phyloP scores from a whole-genome alignment of 257 asterid species.

The Solanum virginianum region DNA sequence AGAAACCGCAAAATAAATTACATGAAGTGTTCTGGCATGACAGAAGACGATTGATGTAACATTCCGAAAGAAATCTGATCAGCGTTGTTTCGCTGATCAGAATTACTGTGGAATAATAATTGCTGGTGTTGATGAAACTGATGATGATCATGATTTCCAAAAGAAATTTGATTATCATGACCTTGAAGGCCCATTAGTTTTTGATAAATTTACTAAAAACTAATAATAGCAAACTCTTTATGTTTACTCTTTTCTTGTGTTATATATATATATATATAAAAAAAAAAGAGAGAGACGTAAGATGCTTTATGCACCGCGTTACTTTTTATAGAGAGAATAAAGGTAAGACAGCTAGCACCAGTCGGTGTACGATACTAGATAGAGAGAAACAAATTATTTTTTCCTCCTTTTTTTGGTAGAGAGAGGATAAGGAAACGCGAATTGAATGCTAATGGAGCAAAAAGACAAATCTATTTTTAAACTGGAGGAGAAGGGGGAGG shows the following conservation, averaged over 20 bases:
- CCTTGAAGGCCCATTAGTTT: neutral
- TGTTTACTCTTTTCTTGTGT: neutral
- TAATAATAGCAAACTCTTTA: neutral
- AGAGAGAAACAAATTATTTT: neutral
- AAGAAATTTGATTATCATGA: neutral
- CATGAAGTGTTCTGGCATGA: slow-evolving; percentile 41
- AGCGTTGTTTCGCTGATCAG: slow-evolving; percentile 2
- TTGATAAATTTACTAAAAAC: neutral
- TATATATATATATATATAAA: neutral
- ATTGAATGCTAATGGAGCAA: neutral
- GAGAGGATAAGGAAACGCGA: neutral
- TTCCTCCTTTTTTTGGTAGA: neutral
- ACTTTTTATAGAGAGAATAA: neutral
- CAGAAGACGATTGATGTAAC: slow-evolving; percentile 51
- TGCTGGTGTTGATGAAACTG: neutral
- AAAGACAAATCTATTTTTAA: neutral
- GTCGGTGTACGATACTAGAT: neutral
- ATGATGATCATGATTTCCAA: neutral
- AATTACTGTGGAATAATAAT: slow-evolving; percentile 6
- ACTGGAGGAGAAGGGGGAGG: neutral
- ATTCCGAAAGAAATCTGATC: slow-evolving; percentile 60
- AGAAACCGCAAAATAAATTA: neutral
- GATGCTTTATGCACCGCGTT: neutral
- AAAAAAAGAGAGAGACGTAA: neutral
- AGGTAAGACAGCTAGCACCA: neutral